phyloP scores from a whole-genome alignment of 2,329 filamentous ascomycete genomes.

The Aspergillus sp. region DNA sequence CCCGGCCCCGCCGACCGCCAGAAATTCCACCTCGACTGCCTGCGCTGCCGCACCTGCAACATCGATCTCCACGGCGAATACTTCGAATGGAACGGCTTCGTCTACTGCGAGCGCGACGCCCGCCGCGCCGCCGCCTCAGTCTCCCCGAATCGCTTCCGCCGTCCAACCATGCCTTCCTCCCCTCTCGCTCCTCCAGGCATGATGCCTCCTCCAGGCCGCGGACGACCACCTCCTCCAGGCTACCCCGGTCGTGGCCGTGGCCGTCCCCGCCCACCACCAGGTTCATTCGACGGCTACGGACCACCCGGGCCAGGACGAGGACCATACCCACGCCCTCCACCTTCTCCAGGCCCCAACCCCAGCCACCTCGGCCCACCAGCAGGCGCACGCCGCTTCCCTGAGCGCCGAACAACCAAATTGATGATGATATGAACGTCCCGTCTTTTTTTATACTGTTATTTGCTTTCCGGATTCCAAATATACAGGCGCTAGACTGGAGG shows the following conservation, averaged over 20 bases:
- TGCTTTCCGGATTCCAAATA: neutral
- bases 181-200: constrained; percentile 29
- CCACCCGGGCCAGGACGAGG: neutral
- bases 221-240: constrained; percentile 22
- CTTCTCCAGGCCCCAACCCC: constrained; percentile 11
- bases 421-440: constrained; percentile 45
- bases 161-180: constrained; percentile 34
- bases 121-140: constrained; percentile 53
- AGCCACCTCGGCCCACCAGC: neutral
- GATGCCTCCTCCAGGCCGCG: constrained; percentile 20
- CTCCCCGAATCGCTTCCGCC: constrained; percentile 36
- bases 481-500: constrained; percentile 1
- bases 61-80: constrained; percentile 77
- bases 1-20: constrained; percentile 43
- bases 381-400: constrained; percentile 44
- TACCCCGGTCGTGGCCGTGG: constrained; percentile 23
- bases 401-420: constrained; percentile 49
- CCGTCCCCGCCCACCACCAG: constrained; percentile 21
- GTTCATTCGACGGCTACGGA: neutral
- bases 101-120: constrained; percentile 87
- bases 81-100: constrained; percentile 77
- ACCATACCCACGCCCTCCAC: neutral
- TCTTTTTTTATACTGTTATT: neutral
- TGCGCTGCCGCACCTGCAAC: constrained; percentile 75
- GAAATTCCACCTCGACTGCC: constrained; percentile 86